Percentiles rank a stretch among this genome's conserved stretches.
Evolutionary conservation across 225 moss, liverwort and hornwort genomes (phyloP).

Genomic region (Marchantia paleacea): DNA sequence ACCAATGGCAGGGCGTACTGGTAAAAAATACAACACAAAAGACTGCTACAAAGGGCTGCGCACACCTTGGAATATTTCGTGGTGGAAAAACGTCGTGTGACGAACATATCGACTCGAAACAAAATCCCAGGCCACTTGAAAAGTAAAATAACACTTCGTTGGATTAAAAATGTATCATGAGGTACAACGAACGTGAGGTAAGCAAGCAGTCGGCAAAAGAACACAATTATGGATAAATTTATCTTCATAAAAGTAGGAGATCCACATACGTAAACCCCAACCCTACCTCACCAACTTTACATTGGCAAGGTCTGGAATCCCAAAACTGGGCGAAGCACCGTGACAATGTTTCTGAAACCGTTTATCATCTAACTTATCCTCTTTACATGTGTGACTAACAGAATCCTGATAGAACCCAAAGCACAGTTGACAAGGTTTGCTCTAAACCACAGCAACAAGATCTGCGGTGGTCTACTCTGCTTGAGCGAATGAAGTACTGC

Average conservation of each 20-base stretch:
- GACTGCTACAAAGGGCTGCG: too few species aligned
- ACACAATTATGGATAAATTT: neutral
- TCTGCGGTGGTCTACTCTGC: conserved; percentile 4
- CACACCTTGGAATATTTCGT: too few species aligned
- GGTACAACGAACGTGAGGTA: too few species aligned
- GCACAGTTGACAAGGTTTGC: neutral
- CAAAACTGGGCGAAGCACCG: neutral
- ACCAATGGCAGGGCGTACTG: too few species aligned
- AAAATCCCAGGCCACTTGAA: too few species aligned
- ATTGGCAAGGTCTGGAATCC: conserved; percentile 2
- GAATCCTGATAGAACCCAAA: neutral
- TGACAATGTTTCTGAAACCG: neutral
- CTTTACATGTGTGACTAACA: conserved; percentile 12
- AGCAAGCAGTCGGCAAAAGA: neutral
- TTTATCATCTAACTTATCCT: conserved; percentile 4
- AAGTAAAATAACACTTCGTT: too few species aligned
- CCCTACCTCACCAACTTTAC: conserved; percentile 2
- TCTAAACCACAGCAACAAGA: conserved; percentile 8
- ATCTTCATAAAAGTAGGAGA: conserved; percentile 12
- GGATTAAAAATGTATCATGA: too few species aligned
- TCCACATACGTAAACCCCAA: neutral
- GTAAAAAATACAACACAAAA: too few species aligned
- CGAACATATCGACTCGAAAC: too few species aligned
- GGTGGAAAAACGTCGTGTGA: too few species aligned
- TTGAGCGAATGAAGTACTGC: conserved; percentile 15